A percentile compares a stretch with the other conserved stretches of the same genome.
Conservation (phyloP, 2,329 filamentous ascomycete species). For the Fusarium pseudograminearum region DNA sequence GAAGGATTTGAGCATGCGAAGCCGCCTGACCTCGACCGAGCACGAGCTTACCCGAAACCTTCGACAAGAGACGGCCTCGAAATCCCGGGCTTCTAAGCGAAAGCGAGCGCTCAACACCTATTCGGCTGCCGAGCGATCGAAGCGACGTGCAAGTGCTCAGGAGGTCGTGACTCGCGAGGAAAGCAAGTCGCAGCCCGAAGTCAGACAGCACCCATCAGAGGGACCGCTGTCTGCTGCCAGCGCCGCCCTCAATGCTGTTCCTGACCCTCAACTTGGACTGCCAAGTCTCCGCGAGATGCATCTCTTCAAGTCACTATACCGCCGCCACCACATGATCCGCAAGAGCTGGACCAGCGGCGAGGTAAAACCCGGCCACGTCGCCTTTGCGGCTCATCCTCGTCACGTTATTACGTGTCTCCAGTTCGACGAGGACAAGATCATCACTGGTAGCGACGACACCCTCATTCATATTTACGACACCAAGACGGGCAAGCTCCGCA, state of each 20-base stretch:
- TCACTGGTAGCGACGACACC: slow-evolving; percentile 97
- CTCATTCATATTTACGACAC: slow-evolving; percentile 99
- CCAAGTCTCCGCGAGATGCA: slow-evolving; percentile 85
- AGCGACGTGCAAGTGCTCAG: slow-evolving; percentile 64
- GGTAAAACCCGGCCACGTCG: slow-evolving; percentile 88
- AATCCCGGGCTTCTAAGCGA: slow-evolving; percentile 65
- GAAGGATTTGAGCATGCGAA: slow-evolving; percentile 77
- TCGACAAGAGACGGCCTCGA: slow-evolving; percentile 58
- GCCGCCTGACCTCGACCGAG: slow-evolving; percentile 65
- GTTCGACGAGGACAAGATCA: slow-evolving; percentile 97
- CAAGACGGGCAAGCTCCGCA: slow-evolving; percentile 87
- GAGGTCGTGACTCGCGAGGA: slow-evolving; percentile 59
- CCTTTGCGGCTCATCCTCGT: slow-evolving; percentile 94
- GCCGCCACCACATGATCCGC: slow-evolving; percentile 89
- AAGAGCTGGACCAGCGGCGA: slow-evolving; percentile 91
- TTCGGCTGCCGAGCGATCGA: slow-evolving; percentile 62
- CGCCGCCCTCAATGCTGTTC: slow-evolving; percentile 84
- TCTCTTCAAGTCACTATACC: slow-evolving; percentile 95
- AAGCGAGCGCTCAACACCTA: slow-evolving; percentile 65
- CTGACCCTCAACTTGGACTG: slow-evolving; percentile 83
- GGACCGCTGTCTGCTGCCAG: slow-evolving; percentile 89
- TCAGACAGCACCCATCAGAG: slow-evolving; percentile 71
- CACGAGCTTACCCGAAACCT: slow-evolving; percentile 60
- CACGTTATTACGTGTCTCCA: slow-evolving; percentile 98
- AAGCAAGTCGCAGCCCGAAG: slow-evolving; percentile 54